These are phyloP conservation scores for Umbelopsis ramanniana DNA, from an alignment of 192 early-diverging fungal genomes.

Conservation along the genomic window DNA sequence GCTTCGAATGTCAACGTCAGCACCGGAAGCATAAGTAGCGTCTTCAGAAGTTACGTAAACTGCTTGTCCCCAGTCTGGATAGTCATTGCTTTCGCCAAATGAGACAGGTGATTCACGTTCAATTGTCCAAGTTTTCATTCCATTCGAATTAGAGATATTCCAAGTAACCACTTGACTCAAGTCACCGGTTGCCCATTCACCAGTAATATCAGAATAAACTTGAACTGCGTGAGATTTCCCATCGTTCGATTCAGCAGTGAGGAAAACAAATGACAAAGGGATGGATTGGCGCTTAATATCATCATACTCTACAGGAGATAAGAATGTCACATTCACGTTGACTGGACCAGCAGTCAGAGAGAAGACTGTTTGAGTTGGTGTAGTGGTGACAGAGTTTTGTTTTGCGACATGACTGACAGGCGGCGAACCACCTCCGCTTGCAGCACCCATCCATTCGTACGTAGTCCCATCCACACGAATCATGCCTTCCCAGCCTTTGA, in stretches of 20 bases:
- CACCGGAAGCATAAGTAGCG: conserved; percentile 12
- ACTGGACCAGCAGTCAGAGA: conserved; percentile 9
- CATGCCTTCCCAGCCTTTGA: conserved; percentile 7
- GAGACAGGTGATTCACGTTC: background rate
- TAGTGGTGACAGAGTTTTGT: conserved; percentile 8
- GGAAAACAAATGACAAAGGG: conserved; percentile 12
- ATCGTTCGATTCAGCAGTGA: conserved; percentile 8
- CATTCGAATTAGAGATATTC: background rate
- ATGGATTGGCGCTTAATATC: conserved; percentile 8
- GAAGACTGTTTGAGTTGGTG: conserved; percentile 15
- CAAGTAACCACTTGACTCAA: background rate
- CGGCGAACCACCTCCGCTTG: background rate
- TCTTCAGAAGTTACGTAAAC: background rate
- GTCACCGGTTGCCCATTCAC: conserved; percentile 17
- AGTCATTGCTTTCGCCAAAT: conserved; percentile 13
- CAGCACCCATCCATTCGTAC: conserved; percentile 17
- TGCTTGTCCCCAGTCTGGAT: conserved; percentile 19
- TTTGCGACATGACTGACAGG: background rate
- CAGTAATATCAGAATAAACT: conserved; percentile 17
- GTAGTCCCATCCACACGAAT: conserved; percentile 3
- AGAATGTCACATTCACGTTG: conserved; percentile 4
- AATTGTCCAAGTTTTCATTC: background rate
- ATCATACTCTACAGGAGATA: conserved; percentile 3
- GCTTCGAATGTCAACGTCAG: conserved; percentile 11
- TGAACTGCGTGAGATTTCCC: conserved; percentile 16